Conservation (phyloP, 257 asterid species). For the Hygrophila difformis region DNA sequence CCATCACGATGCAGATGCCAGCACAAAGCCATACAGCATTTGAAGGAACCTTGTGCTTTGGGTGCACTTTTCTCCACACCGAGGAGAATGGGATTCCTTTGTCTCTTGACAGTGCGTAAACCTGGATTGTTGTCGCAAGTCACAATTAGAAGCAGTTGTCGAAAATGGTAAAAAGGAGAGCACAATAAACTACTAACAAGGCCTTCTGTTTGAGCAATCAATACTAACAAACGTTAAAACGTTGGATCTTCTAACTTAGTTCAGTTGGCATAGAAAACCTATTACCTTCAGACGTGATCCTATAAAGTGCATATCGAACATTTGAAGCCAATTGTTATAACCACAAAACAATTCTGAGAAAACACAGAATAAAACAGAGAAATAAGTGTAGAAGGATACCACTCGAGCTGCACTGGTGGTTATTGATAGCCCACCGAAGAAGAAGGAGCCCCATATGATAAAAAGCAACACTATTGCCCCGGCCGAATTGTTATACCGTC, state of each 20-base stretch:
- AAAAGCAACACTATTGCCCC: conserved; percentile 28
- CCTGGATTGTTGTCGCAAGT: conserved; percentile 14
- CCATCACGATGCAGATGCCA: conserved; percentile 27
- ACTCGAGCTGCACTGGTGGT: conserved; percentile 45
- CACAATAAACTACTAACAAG: too few relatives aligned
- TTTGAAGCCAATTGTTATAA: not conserved
- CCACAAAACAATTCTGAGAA: too few relatives aligned
- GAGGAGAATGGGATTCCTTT: conserved; percentile 39
- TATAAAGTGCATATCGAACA: too few relatives aligned
- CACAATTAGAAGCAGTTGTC: not conserved
- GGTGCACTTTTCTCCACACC: conserved; percentile 28
- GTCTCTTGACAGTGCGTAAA: conserved; percentile 45
- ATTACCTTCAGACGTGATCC: too few relatives aligned
- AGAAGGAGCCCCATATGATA: conserved; percentile 40
- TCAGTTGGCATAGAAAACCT: not conserved
- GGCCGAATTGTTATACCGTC: conserved; percentile 17
- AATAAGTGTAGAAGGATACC: conserved; percentile 7
- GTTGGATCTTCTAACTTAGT: too few relatives aligned
- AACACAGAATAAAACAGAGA: not conserved
- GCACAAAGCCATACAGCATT: conserved; percentile 48
- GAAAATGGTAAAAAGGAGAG: too few relatives aligned
- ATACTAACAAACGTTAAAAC: too few relatives aligned
- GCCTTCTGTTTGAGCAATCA: too few relatives aligned
- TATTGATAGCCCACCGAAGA: conserved; percentile 38
- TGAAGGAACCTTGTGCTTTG: conserved; percentile 31